These are phyloP conservation scores for Trichoderma sp. DNA, from an alignment of 2,329 filamentous ascomycete genomes.

Conservation along the genomic window DNA sequence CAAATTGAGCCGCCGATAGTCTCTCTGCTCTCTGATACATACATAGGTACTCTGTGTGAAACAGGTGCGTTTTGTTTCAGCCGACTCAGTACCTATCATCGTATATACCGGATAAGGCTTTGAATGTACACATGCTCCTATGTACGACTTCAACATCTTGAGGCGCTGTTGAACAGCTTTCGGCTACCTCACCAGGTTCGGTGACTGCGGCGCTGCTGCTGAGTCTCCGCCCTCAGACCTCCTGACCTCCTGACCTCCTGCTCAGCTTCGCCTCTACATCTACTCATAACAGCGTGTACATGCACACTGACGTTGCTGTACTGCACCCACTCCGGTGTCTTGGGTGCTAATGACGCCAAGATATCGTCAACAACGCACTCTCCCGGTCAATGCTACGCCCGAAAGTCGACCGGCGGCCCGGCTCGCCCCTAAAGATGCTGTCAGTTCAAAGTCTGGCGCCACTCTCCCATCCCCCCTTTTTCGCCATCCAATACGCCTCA, in stretches of 20 bases:
- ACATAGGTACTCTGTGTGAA: neutral
- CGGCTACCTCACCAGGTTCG: neutral
- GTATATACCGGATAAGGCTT: neutral
- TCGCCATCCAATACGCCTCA: conserved; percentile 15
- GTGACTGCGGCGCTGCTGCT: neutral
- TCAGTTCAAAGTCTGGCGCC: conserved; percentile 22
- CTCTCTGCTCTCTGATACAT: neutral
- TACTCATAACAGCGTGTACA: neutral
- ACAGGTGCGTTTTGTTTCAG: neutral
- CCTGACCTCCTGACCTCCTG: neutral
- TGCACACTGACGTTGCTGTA: conserved; percentile 2
- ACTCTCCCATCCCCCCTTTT: conserved; percentile 10
- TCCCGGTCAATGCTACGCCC: conserved; percentile 19
- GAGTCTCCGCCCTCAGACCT: neutral
- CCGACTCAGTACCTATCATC: neutral
- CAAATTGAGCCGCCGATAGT: neutral
- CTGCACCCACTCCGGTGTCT: conserved; percentile 5
- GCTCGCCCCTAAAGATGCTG: conserved; percentile 23
- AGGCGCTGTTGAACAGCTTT: neutral
- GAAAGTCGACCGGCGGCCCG: conserved; percentile 25
- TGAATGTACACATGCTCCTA: neutral
- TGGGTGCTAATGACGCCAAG: conserved; percentile 21
- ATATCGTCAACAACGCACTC: conserved; percentile 16
- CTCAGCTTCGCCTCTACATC: neutral
- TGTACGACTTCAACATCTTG: neutral